A percentile compares a stretch with the other conserved stretches of the same genome.
Evolutionary conservation across 768 basidiomycete species (phyloP).

Genomic region (Solioccasus polychromus): DNA sequence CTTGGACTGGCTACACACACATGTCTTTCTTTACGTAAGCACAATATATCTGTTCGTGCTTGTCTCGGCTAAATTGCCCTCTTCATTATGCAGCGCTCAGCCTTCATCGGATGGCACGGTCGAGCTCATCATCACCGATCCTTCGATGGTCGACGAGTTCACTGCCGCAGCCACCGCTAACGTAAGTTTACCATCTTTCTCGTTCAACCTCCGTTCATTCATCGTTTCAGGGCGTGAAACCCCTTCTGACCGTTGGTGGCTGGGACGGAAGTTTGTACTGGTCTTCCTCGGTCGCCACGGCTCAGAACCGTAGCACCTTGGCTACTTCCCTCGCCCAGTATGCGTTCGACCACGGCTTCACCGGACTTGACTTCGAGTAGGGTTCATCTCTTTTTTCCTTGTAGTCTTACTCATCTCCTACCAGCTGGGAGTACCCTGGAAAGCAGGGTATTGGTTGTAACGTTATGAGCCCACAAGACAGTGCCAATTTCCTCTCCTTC

Average conservation of each 20-base stretch:
- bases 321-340: slow-evolving; percentile 51
- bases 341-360: slow-evolving; percentile 47
- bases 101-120: slow-evolving; percentile 16
- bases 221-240: slow-evolving; percentile 46
- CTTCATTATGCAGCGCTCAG: slow-evolving; percentile 20
- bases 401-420: neutral
- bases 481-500: slow-evolving; percentile 76
- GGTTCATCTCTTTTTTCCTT: slow-evolving; percentile 18
- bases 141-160: slow-evolving; percentile 15
- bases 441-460: slow-evolving; percentile 71
- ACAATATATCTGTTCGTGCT: neutral
- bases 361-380: slow-evolving; percentile 71
- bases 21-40: slow-evolving; percentile 62
- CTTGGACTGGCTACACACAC: slow-evolving; percentile 66
- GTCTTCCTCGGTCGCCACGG: slow-evolving; percentile 54
- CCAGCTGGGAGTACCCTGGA: slow-evolving; percentile 88
- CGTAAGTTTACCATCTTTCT: slow-evolving; percentile 8
- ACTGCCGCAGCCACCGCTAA: slow-evolving; percentile 25
- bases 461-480: slow-evolving; percentile 56
- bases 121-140: slow-evolving; percentile 7
- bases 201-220: neutral
- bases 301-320: slow-evolving; percentile 55
- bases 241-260: slow-evolving; percentile 62
- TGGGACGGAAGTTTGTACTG: slow-evolving; percentile 65
- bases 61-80: neutral